Conservation (phyloP, 306 rosid species). For the Vigna unguiculata region DNA sequence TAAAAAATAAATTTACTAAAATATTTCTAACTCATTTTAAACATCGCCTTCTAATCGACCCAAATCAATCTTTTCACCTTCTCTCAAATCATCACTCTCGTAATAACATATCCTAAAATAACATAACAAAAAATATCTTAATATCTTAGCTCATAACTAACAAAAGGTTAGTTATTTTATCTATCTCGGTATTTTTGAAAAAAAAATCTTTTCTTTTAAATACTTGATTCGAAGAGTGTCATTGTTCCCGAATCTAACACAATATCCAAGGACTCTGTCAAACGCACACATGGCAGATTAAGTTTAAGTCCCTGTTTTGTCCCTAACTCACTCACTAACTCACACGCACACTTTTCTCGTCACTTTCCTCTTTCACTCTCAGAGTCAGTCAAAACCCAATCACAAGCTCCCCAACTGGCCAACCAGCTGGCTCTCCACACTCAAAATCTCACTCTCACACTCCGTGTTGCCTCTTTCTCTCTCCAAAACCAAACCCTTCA, state of each 20-base stretch:
- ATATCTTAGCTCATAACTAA: too few species aligned
- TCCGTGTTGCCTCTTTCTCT: conserved; percentile 41
- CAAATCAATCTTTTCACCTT: too few species aligned
- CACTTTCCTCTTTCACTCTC: conserved; percentile 37
- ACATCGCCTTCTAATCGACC: too few species aligned
- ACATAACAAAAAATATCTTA: too few species aligned
- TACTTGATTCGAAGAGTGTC: too few species aligned
- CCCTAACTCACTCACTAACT: neutral
- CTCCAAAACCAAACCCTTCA: neutral
- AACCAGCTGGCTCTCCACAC: conserved; percentile 49
- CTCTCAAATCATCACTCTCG: too few species aligned
- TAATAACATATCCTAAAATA: too few species aligned
- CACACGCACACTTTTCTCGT: neutral
- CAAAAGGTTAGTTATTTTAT: too few species aligned
- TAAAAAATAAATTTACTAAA: too few species aligned
- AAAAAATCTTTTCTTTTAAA: too few species aligned
- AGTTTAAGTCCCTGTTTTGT: neutral
- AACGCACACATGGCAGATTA: neutral
- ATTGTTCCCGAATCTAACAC: neutral
- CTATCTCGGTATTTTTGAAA: too few species aligned
- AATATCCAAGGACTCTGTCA: neutral
- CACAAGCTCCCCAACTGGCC: neutral
- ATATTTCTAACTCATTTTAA: too few species aligned
- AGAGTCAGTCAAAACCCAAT: conserved; percentile 37
- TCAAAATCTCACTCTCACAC: neutral